phyloP scores from a whole-genome alignment of 805 yeast genomes.

The Sugiyamaella chiloensis region DNA sequence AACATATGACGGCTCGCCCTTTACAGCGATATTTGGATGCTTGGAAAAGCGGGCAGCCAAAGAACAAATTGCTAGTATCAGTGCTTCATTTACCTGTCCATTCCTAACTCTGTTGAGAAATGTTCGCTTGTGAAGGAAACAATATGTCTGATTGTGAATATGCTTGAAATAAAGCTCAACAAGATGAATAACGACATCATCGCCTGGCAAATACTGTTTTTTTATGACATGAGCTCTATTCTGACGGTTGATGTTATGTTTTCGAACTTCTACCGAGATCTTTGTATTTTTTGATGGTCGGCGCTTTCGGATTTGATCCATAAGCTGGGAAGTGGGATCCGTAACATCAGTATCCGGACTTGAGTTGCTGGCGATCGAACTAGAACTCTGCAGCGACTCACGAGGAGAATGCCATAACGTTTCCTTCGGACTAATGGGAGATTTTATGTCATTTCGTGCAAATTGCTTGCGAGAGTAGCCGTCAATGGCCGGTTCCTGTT shows the following conservation, averaged over 20 bases:
- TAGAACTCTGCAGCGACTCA: background rate
- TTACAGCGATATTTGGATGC: conserved; percentile 30
- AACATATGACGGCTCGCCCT: conserved; percentile 10
- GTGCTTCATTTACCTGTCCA: conserved; percentile 29
- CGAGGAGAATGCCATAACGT: background rate
- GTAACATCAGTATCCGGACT: background rate
- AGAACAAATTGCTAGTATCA: conserved; percentile 35
- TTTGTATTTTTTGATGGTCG: background rate
- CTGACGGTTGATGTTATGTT: background rate
- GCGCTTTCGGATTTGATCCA: conserved; percentile 2
- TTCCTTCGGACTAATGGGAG: background rate
- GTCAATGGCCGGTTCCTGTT: background rate
- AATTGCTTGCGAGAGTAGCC: background rate
- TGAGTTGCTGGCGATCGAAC: background rate
- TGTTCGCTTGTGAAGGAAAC: conserved; percentile 34
- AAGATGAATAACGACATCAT: conserved; percentile 30
- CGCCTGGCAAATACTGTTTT: conserved; percentile 13
- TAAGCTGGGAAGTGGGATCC: background rate
- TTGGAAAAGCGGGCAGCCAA: conserved; percentile 35
- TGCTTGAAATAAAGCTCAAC: conserved; percentile 35
- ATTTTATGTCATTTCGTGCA: background rate
- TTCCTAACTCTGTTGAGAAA: conserved; percentile 30
- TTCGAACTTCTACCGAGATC: background rate
- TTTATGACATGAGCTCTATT: background rate
- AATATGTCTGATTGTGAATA: conserved; percentile 35